phyloP scores from a whole-genome alignment of 2,329 filamentous ascomycete genomes.

The Byssochlamys sp. region DNA sequence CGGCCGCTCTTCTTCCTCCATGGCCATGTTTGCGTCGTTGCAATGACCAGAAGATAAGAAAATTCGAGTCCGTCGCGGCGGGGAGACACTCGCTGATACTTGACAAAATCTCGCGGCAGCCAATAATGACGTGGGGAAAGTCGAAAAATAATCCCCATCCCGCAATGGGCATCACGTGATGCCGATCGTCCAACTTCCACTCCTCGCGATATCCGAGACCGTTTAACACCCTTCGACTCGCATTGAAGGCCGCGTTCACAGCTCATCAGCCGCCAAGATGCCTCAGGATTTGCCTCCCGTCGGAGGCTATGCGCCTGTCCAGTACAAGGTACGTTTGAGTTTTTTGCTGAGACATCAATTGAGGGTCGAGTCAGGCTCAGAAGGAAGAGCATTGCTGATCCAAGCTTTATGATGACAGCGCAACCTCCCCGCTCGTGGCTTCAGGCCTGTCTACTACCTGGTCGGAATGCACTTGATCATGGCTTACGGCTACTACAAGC shows the following conservation, averaged over 20 bases:
- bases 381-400: constrained; percentile 2
- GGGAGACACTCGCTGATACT: background rate
- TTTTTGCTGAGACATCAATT: background rate
- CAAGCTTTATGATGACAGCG: constrained; percentile 45
- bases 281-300: constrained; percentile 92
- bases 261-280: constrained; percentile 49
- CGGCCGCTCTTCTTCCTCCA: constrained; percentile 49
- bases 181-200: background rate
- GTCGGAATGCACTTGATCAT: constrained; percentile 67
- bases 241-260: constrained; percentile 11
- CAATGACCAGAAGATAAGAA: background rate
- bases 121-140: constrained; percentile 1
- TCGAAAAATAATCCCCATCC: background rate
- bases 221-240: constrained; percentile 11
- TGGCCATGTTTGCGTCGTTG: constrained; percentile 17
- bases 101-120: background rate
- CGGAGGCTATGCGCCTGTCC: constrained; percentile 90
- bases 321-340: constrained; percentile 70
- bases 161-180: background rate
- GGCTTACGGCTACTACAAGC: constrained; percentile 82
- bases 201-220: constrained; percentile 3
- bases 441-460: constrained; percentile 72
- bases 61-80: background rate
- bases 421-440: constrained; percentile 83
- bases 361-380: background rate